These are phyloP conservation scores for Domatiomyces catenatus DNA, from an alignment of 2,329 filamentous ascomycete species.

Conservation along the genomic window DNA sequence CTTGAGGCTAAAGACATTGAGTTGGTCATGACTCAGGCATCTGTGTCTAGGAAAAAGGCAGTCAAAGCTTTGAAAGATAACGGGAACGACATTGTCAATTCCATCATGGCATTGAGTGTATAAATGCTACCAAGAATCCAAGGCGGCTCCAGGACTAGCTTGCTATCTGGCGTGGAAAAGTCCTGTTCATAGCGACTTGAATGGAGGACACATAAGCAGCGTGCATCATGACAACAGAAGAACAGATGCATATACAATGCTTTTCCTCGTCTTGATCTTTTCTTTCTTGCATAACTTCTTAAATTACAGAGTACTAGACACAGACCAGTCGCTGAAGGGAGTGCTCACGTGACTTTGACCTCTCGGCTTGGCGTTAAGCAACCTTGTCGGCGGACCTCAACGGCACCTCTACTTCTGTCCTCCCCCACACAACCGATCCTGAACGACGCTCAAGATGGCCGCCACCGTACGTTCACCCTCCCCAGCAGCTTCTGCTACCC, in stretches of 20 bases:
- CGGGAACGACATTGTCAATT: conserved; percentile 99
- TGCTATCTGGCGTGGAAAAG: neutral
- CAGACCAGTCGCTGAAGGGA: conserved; percentile 7
- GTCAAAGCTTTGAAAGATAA: conserved; percentile 94
- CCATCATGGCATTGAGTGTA: conserved; percentile 95
- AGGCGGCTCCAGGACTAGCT: neutral
- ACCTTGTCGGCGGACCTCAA: neutral
- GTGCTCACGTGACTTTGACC: conserved; percentile 20
- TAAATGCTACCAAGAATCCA: conserved; percentile 25
- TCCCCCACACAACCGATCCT: conserved; percentile 16
- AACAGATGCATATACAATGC: conserved; percentile 5
- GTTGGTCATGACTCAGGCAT: conserved; percentile 95
- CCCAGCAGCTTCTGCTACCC: neutral
- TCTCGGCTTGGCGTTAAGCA: conserved; percentile 9
- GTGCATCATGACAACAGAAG: neutral
- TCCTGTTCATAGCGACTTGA: neutral
- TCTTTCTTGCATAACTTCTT: no score
- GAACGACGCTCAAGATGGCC: conserved; percentile 24
- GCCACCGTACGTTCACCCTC: conserved; percentile 14
- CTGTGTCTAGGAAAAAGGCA: conserved; percentile 92
- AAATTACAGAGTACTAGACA: no score
- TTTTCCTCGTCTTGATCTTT: no score
- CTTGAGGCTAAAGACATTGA: conserved; percentile 99
- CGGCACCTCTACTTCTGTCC: conserved; percentile 12
- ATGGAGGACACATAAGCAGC: neutral